phyloP scores from a whole-genome alignment of 2,329 filamentous ascomycete species.

The Chaetothyriales sp. region DNA sequence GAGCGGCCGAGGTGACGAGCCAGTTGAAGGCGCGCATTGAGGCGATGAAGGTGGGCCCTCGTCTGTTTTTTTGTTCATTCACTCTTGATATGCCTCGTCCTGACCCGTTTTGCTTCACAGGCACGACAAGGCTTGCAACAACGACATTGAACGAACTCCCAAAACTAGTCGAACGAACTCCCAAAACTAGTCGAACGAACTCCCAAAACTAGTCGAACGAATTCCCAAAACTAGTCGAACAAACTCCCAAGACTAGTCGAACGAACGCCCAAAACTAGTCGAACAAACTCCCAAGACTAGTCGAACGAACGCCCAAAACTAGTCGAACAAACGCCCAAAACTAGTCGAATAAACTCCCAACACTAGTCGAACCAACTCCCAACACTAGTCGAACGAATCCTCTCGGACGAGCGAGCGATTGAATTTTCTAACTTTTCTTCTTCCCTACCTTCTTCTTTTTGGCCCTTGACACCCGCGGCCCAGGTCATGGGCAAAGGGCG shows the following conservation, averaged over 20 bases:
- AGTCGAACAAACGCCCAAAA: neutral
- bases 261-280: too few species aligned
- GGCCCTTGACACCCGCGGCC: too few species aligned
- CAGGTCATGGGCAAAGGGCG: too few species aligned
- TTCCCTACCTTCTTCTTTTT: too few species aligned
- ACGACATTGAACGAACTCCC: neutral
- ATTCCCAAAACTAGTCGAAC: too few species aligned
- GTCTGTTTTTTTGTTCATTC: neutral
- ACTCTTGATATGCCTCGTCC: too few species aligned
- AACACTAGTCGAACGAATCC: neutral
- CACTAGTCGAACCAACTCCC: neutral
- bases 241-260: neutral
- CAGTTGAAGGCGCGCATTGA: constrained; percentile 95
- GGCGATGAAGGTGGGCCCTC: constrained; percentile 70
- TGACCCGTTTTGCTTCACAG: constrained; percentile 16
- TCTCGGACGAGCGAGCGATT: neutral
- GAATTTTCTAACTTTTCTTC: neutral
- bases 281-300: neutral
- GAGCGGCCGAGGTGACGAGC: constrained; percentile 93
- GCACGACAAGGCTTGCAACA: constrained; percentile 31
- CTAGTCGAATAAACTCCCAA: neutral
- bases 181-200: neutral
- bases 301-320: too few species aligned
- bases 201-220: neutral
- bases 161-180: neutral